A percentile compares a stretch with the other conserved stretches of the same genome.
Conservation (phyloP, 208 protist species). For the Endotrypanum monterogeii region DNA sequence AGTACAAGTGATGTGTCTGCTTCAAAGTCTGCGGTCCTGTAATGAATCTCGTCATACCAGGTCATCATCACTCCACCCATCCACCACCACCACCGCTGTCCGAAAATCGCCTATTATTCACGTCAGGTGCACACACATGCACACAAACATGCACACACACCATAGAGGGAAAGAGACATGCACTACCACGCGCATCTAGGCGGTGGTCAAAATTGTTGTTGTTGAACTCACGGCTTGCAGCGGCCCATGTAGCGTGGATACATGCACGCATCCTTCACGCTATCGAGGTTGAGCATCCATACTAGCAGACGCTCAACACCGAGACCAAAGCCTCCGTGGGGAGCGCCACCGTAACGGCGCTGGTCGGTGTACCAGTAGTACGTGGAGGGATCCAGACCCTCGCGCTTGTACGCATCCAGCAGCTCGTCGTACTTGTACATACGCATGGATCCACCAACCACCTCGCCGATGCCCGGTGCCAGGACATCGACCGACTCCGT, state of each 20-base stretch:
- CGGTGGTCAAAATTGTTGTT: background rate
- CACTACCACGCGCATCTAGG: background rate
- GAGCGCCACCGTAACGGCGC: slow-evolving; percentile 96
- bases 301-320: slow-evolving; percentile 97
- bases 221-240: slow-evolving; percentile 91
- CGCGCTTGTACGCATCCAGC: slow-evolving; percentile 91
- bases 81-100: no score
- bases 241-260: slow-evolving; percentile 97
- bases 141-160: background rate
- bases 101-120: no score
- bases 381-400: slow-evolving; percentile 92
- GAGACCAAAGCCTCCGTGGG: slow-evolving; percentile 98
- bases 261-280: slow-evolving; percentile 97
- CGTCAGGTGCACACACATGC: no score
- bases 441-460: slow-evolving; percentile 99
- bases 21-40: no score
- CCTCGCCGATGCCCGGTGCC: slow-evolving; percentile 98
- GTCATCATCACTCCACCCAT: no score
- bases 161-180: background rate
- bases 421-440: slow-evolving; percentile 95
- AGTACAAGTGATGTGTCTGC: no score
- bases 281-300: slow-evolving; percentile 96
- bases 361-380: slow-evolving; percentile 99
- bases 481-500: slow-evolving; percentile 97
- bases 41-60: no score